These are phyloP conservation scores for Rhynchosporium secalis DNA, from an alignment of 2,329 filamentous ascomycete genomes.

Conservation along the genomic window DNA sequence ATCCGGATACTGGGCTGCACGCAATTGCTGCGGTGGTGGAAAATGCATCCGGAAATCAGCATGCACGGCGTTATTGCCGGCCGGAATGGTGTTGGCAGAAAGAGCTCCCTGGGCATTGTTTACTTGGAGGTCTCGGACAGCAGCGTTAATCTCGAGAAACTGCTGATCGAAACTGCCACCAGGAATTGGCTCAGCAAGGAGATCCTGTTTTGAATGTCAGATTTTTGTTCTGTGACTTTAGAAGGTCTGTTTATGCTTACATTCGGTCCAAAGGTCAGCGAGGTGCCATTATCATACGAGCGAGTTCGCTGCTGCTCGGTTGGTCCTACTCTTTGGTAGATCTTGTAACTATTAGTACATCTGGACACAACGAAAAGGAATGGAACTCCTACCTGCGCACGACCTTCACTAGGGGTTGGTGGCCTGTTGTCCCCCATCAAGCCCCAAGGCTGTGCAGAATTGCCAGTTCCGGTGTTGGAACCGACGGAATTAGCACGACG, in stretches of 20 bases:
- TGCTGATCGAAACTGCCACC: neutral
- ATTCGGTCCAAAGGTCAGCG: neutral
- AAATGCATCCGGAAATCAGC: neutral
- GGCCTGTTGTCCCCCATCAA: neutral
- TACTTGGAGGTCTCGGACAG: neutral
- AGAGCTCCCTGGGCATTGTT: neutral
- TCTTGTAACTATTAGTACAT: neutral
- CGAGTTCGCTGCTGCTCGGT: neutral
- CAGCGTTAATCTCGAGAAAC: neutral
- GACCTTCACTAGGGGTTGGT: neutral
- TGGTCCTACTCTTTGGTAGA: neutral
- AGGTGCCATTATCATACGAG: neutral
- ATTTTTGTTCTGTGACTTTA: neutral
- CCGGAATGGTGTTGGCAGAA: neutral
- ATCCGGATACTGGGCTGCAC: neutral
- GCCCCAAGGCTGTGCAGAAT: neutral
- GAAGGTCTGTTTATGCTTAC: neutral
- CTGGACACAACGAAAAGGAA: neutral
- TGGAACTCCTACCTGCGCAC: neutral
- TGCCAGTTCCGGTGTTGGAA: neutral
- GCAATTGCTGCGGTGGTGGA: neutral
- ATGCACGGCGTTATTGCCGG: neutral
- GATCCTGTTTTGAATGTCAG: conserved; percentile 4
- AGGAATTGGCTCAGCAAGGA: neutral
- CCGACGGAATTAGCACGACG: too few species aligned